Evolutionary conservation across 2,329 filamentous ascomycete species (phyloP).

Genomic region (Cordyceps fumosorosea): DNA sequence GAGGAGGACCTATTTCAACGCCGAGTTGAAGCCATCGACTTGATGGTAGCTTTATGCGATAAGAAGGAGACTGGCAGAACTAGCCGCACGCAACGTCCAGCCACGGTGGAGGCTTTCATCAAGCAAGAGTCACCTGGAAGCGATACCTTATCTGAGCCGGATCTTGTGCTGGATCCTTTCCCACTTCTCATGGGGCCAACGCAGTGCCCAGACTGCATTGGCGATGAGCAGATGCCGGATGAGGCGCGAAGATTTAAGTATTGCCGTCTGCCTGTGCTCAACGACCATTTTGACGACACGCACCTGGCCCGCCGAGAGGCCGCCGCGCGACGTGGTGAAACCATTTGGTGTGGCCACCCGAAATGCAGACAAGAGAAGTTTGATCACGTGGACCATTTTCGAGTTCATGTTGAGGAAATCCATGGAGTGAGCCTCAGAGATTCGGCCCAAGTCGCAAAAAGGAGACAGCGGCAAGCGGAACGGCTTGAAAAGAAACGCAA

Average conservation of each 20-base stretch:
- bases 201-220: slow-evolving; percentile 18
- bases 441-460: background rate
- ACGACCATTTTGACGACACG: background rate
- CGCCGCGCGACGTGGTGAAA: background rate
- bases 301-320: background rate
- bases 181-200: slow-evolving; percentile 17
- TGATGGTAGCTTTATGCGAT: slow-evolving; percentile 18
- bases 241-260: slow-evolving; percentile 8
- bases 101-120: background rate
- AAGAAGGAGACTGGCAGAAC: slow-evolving; percentile 20
- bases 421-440: background rate
- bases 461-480: background rate
- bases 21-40: slow-evolving; percentile 16
- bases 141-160: background rate
- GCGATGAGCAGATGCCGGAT: slow-evolving; percentile 14
- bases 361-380: background rate
- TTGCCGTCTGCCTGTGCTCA: background rate
- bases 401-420: background rate
- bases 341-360: background rate
- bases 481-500: background rate
- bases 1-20: slow-evolving; percentile 13
- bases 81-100: background rate
- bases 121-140: background rate
- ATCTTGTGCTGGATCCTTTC: slow-evolving; percentile 13
- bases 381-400: background rate